A percentile compares a stretch with the other conserved stretches of the same genome.
Conservation (phyloP, 495 filamentous ascomycete genomes). For the Hypoxylon lenormandii region DNA sequence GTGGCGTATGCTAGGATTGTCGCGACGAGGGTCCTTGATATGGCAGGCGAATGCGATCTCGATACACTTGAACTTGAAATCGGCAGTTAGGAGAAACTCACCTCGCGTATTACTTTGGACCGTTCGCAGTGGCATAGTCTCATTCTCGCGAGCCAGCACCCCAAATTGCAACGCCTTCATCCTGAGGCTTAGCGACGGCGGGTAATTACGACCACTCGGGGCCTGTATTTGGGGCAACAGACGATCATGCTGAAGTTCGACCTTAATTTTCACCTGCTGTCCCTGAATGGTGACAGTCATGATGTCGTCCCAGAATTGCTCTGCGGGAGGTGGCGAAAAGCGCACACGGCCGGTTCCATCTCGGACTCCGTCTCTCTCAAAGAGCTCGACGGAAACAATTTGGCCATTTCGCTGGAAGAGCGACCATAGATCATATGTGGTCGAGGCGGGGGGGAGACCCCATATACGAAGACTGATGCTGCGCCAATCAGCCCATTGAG, state of each 20-base stretch:
- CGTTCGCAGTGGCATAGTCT: constrained; percentile 61
- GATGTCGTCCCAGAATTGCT: constrained; percentile 35
- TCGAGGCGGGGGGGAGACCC: constrained; percentile 41
- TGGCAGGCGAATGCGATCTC: constrained; percentile 59
- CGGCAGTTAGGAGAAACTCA: constrained; percentile 52
- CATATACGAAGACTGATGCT: constrained; percentile 45
- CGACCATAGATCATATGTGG: constrained; percentile 44
- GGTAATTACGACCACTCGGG: constrained; percentile 46
- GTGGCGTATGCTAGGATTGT: constrained; percentile 30
- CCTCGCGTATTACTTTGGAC: constrained; percentile 51
- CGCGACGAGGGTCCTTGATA: constrained; percentile 55
- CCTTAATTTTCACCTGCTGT: constrained; percentile 7
- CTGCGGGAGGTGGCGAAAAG: constrained; percentile 55
- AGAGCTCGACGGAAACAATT: constrained; percentile 53
- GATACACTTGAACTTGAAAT: constrained; percentile 59
- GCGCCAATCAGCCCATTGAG: constrained; percentile 43
- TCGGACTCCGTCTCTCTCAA: constrained; percentile 24
- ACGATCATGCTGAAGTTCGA: constrained; percentile 17
- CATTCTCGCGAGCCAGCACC: constrained; percentile 55
- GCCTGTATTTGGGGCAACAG: not conserved
- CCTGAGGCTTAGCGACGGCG: constrained; percentile 46
- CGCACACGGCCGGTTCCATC: constrained; percentile 45
- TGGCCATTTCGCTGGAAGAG: constrained; percentile 49
- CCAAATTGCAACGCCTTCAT: constrained; percentile 64
- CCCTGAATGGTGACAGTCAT: constrained; percentile 30